phyloP scores from a whole-genome alignment of 371 early-diverging fungal species.

The Mortierella sp. region DNA sequence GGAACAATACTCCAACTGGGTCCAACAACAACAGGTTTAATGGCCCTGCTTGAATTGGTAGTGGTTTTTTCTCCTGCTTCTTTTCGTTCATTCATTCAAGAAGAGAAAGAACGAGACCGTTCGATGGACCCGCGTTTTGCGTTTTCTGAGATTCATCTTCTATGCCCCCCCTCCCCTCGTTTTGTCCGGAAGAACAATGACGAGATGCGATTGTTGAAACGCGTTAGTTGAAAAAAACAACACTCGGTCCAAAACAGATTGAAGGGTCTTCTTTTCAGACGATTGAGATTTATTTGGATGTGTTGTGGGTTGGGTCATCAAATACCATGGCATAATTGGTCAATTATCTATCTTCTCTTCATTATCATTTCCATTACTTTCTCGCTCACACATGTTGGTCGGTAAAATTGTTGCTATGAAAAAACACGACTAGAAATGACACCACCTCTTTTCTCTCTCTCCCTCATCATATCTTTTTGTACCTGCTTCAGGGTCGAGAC shows the following conservation, averaged over 20 bases:
- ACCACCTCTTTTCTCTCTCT: no score
- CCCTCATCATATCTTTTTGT: neutral
- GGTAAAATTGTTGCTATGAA: neutral
- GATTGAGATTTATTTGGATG: no score
- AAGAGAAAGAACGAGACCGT: neutral
- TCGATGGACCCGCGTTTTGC: neutral
- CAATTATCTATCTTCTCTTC: neutral
- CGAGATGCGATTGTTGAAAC: neutral
- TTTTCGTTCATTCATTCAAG: no score
- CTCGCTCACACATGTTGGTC: neutral
- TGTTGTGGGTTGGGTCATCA: neutral
- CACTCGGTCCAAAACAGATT: neutral
- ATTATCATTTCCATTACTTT: neutral
- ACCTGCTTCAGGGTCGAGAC: neutral
- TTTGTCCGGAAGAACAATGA: neutral
- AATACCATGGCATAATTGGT: neutral
- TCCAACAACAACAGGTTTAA: neutral
- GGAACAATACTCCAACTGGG: neutral
- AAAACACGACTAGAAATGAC: neutral
- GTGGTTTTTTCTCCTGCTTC: no score
- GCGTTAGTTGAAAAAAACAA: neutral
- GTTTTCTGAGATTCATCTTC: no score
- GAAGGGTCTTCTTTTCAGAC: no score
- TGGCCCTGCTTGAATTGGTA: no score
- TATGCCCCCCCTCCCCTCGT: neutral